These are phyloP conservation scores for Brettanomyces sp. DNA, from an alignment of 805 yeast genomes.

Conservation along the genomic window DNA sequence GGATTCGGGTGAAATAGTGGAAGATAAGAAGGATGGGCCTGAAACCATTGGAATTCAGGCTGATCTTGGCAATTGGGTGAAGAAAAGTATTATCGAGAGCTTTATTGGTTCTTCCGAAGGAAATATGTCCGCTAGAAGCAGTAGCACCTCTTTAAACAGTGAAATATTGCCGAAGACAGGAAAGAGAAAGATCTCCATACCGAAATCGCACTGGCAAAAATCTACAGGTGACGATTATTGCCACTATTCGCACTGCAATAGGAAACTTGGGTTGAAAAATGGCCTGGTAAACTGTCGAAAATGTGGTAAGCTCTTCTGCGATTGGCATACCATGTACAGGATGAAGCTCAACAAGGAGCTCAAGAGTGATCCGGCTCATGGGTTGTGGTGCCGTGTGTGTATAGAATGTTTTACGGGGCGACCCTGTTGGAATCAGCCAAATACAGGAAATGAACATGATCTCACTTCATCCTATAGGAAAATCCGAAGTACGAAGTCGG, in stretches of 20 bases:
- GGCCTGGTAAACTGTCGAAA: slow-evolving; percentile 63
- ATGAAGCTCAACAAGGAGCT: slow-evolving; percentile 43
- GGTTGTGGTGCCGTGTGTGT: slow-evolving; percentile 70
- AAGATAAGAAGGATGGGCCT: neutral
- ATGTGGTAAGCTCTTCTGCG: slow-evolving; percentile 70
- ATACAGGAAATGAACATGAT: slow-evolving; percentile 25
- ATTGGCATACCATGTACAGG: slow-evolving; percentile 47
- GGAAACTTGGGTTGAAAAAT: slow-evolving; percentile 36
- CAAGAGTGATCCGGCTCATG: slow-evolving; percentile 35
- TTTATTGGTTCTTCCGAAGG: neutral
- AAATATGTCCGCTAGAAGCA: neutral
- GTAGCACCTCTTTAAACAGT: neutral
- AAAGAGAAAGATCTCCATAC: slow-evolving; percentile 5
- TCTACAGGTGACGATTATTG: slow-evolving; percentile 38
- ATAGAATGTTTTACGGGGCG: slow-evolving; percentile 44
- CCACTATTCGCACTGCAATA: slow-evolving; percentile 30
- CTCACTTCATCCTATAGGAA: slow-evolving; percentile 6
- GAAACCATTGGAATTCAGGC: slow-evolving; percentile 17
- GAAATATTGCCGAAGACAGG: neutral
- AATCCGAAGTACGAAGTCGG: slow-evolving; percentile 41
- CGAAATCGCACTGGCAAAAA: slow-evolving; percentile 50
- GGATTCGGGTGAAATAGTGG: neutral
- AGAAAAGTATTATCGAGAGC: slow-evolving; percentile 1
- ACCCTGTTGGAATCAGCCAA: slow-evolving; percentile 39
- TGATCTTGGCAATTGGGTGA: slow-evolving; percentile 34